phyloP scores from a whole-genome alignment of 139 green algal species.

The Dunaliella sp. region DNA sequence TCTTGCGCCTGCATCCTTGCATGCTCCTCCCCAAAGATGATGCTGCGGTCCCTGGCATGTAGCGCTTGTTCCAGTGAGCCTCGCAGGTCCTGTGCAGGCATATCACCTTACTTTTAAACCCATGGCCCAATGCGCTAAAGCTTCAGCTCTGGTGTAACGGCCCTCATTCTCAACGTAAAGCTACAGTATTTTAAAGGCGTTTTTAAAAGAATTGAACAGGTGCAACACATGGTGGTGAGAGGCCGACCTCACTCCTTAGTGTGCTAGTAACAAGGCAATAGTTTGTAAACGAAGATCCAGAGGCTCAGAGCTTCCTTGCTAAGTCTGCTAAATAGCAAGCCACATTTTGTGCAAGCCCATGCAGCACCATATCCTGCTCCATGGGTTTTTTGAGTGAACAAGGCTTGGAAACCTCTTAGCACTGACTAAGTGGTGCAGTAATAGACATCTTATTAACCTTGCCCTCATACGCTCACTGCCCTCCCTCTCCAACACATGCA shows the following conservation, averaged over 20 bases:
- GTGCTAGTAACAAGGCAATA: background rate
- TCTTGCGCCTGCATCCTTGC: background rate
- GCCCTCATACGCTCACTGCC: too few relatives aligned
- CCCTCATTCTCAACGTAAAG: too few relatives aligned
- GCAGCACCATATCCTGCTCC: too few relatives aligned
- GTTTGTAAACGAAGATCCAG: background rate
- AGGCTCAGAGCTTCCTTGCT: background rate
- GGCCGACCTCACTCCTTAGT: background rate
- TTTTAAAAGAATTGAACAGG: background rate
- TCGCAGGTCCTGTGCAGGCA: background rate
- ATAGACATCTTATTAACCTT: background rate
- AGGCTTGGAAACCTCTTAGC: background rate
- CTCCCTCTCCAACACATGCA: background rate
- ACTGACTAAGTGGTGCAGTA: background rate
- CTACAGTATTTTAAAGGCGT: too few relatives aligned
- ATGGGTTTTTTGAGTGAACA: too few relatives aligned
- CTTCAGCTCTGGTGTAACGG: too few relatives aligned
- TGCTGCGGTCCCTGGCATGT: background rate
- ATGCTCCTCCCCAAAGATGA: background rate
- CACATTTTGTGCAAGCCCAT: background rate
- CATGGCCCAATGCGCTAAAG: too few relatives aligned
- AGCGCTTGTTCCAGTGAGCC: background rate
- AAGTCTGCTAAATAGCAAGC: background rate
- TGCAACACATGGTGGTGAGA: background rate
- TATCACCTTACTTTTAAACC: too few relatives aligned